Evolutionary conservation across 2,329 filamentous ascomycete species (phyloP).

Genomic region (Juglanconis juglandina): DNA sequence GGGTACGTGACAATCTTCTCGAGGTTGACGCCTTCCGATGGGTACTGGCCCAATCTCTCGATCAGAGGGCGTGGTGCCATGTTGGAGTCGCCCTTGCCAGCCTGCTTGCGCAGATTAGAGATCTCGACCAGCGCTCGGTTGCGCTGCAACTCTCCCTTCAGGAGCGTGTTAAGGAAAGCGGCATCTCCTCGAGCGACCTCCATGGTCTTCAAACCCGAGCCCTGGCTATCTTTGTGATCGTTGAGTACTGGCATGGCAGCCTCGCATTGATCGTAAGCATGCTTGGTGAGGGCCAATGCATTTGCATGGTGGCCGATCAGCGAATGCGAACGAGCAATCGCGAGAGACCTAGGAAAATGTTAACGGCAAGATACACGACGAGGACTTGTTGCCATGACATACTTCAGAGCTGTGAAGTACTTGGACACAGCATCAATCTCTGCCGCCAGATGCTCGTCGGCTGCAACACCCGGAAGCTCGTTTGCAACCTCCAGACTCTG

Average conservation of each 20-base stretch:
- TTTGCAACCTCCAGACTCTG: conserved; percentile 89
- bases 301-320: conserved; percentile 70
- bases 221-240: conserved; percentile 31
- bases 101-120: conserved; percentile 56
- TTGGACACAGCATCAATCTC: conserved; percentile 74
- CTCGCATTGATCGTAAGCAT: conserved; percentile 62
- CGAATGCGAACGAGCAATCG: conserved; percentile 80
- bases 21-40: conserved; percentile 67
- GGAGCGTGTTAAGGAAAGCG: conserved; percentile 55
- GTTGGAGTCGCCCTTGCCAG: conserved; percentile 38
- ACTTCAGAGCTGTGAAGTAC: conserved; percentile 90
- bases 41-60: conserved; percentile 73
- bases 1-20: conserved; percentile 82
- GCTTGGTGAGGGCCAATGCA: conserved; percentile 78
- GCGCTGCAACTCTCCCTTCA: conserved; percentile 72
- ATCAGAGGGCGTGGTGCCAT: conserved; percentile 55
- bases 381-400: conserved; percentile 29
- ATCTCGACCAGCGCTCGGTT: conserved; percentile 85
- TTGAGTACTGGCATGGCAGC: conserved; percentile 47
- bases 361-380: conserved; percentile 4
- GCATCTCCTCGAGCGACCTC: conserved; percentile 60
- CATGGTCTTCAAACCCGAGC: conserved; percentile 59
- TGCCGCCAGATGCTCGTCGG: conserved; percentile 70
- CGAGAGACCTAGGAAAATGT: conserved; percentile 60
- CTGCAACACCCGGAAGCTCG: conserved; percentile 84